A percentile compares a stretch with the other conserved stretches of the same genome.
These are phyloP conservation scores for Jatropha multifida DNA, from an alignment of 441 rosid species.

Conservation along the genomic window DNA sequence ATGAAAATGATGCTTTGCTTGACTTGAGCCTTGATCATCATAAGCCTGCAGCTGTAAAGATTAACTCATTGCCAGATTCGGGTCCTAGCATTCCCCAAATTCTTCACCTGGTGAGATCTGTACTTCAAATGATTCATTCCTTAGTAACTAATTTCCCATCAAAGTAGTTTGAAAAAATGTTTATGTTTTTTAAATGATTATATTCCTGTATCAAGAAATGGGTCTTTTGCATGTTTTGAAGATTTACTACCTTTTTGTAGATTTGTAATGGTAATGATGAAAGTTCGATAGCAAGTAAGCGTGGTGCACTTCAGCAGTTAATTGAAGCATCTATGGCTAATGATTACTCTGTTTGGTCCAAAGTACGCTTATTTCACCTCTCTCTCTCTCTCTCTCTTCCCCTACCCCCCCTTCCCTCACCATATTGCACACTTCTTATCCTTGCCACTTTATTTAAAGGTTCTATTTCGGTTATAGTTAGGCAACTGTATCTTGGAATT, in stretches of 20 bases:
- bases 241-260: constrained; percentile 38
- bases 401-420: too few species aligned
- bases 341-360: constrained; percentile 72
- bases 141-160: constrained; percentile 11
- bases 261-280: constrained; percentile 66
- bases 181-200: neutral
- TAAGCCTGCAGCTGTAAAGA: constrained; percentile 54
- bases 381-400: neutral
- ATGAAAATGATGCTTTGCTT: constrained; percentile 40
- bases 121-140: constrained; percentile 9
- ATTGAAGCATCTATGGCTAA: constrained; percentile 70
- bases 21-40: constrained; percentile 49
- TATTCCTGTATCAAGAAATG: neutral
- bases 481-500: constrained; percentile 1
- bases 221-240: constrained; percentile 14
- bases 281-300: constrained; percentile 54
- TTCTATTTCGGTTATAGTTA: neutral
- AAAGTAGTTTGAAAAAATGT: neutral
- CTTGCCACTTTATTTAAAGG: neutral
- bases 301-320: constrained; percentile 76
- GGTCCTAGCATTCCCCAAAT: constrained; percentile 95
- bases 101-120: constrained; percentile 76
- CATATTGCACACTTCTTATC: too few species aligned
- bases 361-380: constrained; percentile 41
- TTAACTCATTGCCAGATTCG: constrained; percentile 44